A percentile compares a stretch with the other conserved stretches of the same genome.
Conservation (phyloP, 169 alveolate genomes). For the Plasmodium fragile region DNA sequence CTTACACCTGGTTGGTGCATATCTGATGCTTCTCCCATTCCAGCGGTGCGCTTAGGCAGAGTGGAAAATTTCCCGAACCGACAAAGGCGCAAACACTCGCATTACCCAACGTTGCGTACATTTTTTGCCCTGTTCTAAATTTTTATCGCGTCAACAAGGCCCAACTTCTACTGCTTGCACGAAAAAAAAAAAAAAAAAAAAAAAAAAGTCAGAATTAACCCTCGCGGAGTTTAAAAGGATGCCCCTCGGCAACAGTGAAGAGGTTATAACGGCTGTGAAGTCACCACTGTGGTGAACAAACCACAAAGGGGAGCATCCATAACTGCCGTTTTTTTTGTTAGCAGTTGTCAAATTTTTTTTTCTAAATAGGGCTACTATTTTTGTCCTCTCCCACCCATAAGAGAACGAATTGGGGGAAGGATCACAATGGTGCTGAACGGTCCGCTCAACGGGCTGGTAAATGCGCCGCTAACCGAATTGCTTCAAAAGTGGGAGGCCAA, state of each 20-base stretch:
- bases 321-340: neutral
- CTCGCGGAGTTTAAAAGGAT: neutral
- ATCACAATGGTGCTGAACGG: neutral
- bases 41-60: neutral
- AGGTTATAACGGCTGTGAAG: neutral
- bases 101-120: neutral
- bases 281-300: neutral
- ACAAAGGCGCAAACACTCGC: neutral
- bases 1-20: neutral
- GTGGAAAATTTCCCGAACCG: neutral
- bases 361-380: neutral
- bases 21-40: neutral
- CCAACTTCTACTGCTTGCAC: neutral
- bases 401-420: neutral
- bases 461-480: constrained; percentile 8
- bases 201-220: neutral
- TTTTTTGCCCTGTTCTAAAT: neutral
- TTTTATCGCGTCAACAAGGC: neutral
- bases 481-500: constrained; percentile 50
- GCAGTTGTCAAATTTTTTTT: neutral
- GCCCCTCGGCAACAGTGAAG: neutral
- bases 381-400: neutral
- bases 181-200: neutral
- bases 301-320: neutral
- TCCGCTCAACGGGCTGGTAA: neutral